phyloP scores from a whole-genome alignment of 768 basidiomycete genomes.

The Russula olivacea region DNA sequence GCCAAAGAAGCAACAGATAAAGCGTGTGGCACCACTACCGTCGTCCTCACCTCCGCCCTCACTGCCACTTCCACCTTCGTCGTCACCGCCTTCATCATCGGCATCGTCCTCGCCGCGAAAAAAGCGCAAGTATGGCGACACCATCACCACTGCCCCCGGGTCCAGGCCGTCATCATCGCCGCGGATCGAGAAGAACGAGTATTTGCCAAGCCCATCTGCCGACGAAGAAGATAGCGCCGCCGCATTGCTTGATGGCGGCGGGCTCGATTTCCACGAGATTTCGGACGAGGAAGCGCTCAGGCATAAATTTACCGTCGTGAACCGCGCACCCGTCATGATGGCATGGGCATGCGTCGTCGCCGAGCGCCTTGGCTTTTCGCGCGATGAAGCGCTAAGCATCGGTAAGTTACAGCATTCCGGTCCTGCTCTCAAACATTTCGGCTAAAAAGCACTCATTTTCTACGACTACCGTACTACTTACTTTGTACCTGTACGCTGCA shows the following conservation, averaged over 20 bases:
- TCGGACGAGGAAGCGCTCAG: constrained; percentile 64
- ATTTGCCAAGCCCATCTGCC: constrained; percentile 45
- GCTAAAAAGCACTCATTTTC: background rate
- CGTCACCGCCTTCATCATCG: background rate
- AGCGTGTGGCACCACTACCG: too few species aligned
- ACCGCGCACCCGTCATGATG: constrained; percentile 92
- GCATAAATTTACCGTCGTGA: constrained; percentile 60
- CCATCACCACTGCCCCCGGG: constrained; percentile 15
- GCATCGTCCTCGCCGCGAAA: constrained; percentile 35
- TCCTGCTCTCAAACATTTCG: too few species aligned
- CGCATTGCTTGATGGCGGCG: constrained; percentile 40
- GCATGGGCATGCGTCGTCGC: constrained; percentile 89
- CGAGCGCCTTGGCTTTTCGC: constrained; percentile 77
- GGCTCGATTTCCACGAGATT: constrained; percentile 66
- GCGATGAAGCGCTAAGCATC: constrained; percentile 88
- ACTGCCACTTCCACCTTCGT: background rate
- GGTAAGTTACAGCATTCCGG: constrained; percentile 39
- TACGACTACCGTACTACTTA: background rate
- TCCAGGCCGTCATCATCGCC: constrained; percentile 24
- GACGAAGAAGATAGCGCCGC: constrained; percentile 51
- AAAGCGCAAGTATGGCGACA: constrained; percentile 47
- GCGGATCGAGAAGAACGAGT: constrained; percentile 41
- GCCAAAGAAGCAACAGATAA: background rate
- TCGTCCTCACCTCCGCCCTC: too few species aligned
- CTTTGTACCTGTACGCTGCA: constrained; percentile 28